A percentile compares a stretch with the other conserved stretches of the same genome.
These are phyloP conservation scores for Aegilops speltoides DNA, from an alignment of 176 grass and related monocot species.

Conservation along the genomic window DNA sequence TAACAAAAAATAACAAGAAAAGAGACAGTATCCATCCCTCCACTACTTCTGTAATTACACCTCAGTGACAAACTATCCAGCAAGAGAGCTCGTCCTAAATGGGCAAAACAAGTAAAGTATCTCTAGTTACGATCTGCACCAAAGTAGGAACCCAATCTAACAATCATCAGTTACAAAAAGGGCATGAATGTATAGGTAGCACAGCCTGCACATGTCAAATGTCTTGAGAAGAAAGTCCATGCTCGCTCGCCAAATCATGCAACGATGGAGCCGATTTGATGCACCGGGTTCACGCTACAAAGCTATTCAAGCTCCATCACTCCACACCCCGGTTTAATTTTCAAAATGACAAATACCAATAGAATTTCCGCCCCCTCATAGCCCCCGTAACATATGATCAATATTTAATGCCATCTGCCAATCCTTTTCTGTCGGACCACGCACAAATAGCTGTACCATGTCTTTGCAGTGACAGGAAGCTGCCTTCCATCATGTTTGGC, in stretches of 20 bases:
- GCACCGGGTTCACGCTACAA: not conserved
- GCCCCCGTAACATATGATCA: no score
- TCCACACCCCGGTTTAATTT: no score
- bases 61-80: not conserved
- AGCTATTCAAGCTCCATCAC: not conserved
- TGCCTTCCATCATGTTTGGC: not conserved
- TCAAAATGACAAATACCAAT: no score
- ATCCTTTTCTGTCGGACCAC: conserved; percentile 28
- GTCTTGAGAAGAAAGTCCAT: not conserved
- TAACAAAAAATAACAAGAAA: not conserved
- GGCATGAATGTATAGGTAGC: not conserved
- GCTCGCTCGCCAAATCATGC: not conserved
- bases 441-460: not conserved
- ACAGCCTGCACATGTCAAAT: not conserved
- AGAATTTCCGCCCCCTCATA: no score
- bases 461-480: conserved; percentile 1
- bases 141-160: not conserved
- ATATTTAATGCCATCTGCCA: not conserved
- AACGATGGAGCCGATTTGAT: not conserved
- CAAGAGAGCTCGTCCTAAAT: not conserved
- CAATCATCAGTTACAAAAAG: conserved; percentile 31
- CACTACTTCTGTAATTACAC: conserved; percentile 7
- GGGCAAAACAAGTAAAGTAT: not conserved
- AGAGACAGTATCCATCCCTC: no score
- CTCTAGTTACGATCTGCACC: not conserved